A percentile compares a stretch with the other conserved stretches of the same genome.
Evolutionary conservation across 2,329 filamentous ascomycete species (phyloP).

Genomic region (Mollisiaceae sp.): DNA sequence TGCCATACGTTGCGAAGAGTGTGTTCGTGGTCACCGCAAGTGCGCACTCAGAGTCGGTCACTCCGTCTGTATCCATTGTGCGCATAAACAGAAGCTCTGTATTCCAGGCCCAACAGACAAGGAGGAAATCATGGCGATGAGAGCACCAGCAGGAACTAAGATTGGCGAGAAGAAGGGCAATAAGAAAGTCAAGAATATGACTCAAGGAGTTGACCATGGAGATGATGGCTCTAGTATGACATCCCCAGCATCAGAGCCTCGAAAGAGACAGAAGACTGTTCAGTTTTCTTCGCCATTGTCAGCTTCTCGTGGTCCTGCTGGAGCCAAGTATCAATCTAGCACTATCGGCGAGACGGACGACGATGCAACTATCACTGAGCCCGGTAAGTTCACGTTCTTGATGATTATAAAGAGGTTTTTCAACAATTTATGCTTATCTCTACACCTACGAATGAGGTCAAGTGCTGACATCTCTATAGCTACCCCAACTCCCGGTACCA

Average conservation of each 20-base stretch:
- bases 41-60: not conserved
- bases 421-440: not conserved
- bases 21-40: not conserved
- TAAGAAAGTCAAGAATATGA: too few relatives aligned
- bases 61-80: not conserved
- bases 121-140: not conserved
- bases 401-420: not conserved
- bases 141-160: not conserved
- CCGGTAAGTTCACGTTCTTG: not conserved
- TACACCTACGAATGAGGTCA: not conserved
- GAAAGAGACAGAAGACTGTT: not conserved
- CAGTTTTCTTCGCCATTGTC: not conserved
- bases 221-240: not conserved
- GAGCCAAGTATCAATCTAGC: not conserved
- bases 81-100: not conserved
- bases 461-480: not conserved
- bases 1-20: not conserved
- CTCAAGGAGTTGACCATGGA: too few relatives aligned
- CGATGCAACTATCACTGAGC: not conserved
- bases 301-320: not conserved
- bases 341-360: not conserved
- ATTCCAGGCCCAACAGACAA: not conserved
- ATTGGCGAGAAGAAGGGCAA: not conserved
- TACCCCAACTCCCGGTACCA: not conserved
- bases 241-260: not conserved